Evolutionary conservation across 192 early-diverging fungal species (phyloP).

Genomic region (Backusella australiensis): DNA sequence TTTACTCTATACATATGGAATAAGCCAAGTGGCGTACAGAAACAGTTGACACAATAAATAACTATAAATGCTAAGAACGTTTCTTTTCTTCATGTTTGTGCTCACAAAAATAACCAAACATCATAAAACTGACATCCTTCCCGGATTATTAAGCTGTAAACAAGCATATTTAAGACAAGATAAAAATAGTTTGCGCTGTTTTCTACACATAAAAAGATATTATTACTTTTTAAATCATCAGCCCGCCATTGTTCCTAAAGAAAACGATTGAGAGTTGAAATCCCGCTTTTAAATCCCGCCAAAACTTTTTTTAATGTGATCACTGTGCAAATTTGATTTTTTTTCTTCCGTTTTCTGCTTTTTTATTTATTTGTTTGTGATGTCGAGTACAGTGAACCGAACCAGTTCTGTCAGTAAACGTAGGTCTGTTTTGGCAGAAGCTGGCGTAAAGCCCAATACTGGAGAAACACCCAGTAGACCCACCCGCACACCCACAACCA

Average conservation of each 20-base stretch:
- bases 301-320: neutral
- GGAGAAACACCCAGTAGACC: neutral
- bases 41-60: no score
- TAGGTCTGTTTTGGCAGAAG: neutral
- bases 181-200: neutral
- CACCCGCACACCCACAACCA: neutral
- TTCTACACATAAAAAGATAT: neutral
- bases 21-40: no score
- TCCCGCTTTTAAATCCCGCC: neutral
- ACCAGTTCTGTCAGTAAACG: neutral
- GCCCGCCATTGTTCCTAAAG: neutral
- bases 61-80: no score
- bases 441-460: neutral
- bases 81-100: no score
- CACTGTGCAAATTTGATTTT: neutral
- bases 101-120: no score
- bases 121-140: no score
- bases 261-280: neutral
- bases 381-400: slow-evolving; percentile 4
- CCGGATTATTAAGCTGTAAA: no score
- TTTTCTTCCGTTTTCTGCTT: neutral
- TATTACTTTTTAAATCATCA: neutral
- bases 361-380: neutral
- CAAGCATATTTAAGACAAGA: no score
- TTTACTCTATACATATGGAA: no score